phyloP scores from a whole-genome alignment of 768 basidiomycete species.

The Dioszegia crocea region DNA sequence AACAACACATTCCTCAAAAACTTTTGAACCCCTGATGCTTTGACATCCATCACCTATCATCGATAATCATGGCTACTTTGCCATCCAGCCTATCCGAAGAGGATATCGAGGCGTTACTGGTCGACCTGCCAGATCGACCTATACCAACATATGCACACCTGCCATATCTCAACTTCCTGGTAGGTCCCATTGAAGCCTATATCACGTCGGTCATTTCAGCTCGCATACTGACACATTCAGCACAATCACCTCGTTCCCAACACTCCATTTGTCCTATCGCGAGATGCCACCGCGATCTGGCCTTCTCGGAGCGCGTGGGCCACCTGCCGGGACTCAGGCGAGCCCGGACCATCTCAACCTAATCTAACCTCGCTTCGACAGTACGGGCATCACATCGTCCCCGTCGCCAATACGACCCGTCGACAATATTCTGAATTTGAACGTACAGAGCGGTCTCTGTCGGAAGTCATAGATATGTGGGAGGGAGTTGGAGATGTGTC shows the following conservation, averaged over 20 bases:
- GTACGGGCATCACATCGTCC: slow-evolving; percentile 42
- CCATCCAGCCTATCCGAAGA: neutral
- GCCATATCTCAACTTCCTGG: slow-evolving; percentile 20
- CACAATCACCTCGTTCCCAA: slow-evolving; percentile 35
- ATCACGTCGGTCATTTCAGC: neutral
- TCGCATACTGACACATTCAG: slow-evolving; percentile 7
- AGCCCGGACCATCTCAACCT: slow-evolving; percentile 14
- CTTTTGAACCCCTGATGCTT: too few relatives aligned
- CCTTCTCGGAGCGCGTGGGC: slow-evolving; percentile 10
- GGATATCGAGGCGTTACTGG: neutral
- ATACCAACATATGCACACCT: slow-evolving; percentile 27
- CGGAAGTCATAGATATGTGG: slow-evolving; percentile 46
- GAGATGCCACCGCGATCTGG: slow-evolving; percentile 21
- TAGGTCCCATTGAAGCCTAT: slow-evolving; percentile 10
- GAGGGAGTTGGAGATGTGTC: slow-evolving; percentile 15
- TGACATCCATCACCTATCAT: too few relatives aligned
- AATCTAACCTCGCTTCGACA: slow-evolving; percentile 22
- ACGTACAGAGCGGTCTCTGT: slow-evolving; percentile 32
- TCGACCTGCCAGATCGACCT: slow-evolving; percentile 7
- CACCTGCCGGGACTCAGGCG: neutral
- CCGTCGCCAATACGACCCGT: slow-evolving; percentile 35
- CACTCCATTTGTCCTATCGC: slow-evolving; percentile 29
- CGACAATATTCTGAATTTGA: slow-evolving; percentile 45
- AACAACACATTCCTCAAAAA: neutral
- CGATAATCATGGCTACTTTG: neutral